These are phyloP conservation scores for Circinella umbellata DNA, from an alignment of 371 early-diverging fungal species.

Conservation along the genomic window DNA sequence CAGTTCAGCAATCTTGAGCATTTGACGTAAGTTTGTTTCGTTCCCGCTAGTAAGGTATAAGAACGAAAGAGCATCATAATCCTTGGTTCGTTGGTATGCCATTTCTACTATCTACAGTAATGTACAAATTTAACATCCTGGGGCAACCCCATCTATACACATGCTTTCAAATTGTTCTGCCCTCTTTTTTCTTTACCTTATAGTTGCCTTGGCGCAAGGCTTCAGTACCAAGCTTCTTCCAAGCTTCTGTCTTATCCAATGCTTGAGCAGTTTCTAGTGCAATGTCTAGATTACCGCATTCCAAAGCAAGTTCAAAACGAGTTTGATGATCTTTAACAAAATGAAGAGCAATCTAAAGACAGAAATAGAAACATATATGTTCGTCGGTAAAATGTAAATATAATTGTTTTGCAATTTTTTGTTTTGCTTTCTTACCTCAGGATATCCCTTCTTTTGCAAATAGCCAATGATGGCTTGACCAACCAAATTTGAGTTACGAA, in stretches of 20 bases:
- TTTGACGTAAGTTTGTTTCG: constrained; percentile 84
- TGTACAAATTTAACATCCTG: no score
- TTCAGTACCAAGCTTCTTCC: constrained; percentile 86
- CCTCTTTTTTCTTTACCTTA: constrained; percentile 49
- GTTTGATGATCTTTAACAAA: constrained; percentile 96
- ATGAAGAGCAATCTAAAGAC: constrained; percentile 87
- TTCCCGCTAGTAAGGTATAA: constrained; percentile 92
- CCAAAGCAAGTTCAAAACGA: constrained; percentile 95
- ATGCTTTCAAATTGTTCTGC: neutral
- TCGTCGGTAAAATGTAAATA: neutral
- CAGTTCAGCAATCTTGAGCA: constrained; percentile 89
- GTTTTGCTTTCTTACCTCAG: constrained; percentile 62
- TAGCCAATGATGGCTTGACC: constrained; percentile 99
- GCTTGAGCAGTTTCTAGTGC: constrained; percentile 91
- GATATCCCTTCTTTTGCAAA: constrained; percentile 97
- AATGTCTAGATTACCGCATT: constrained; percentile 94
- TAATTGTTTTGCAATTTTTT: neutral
- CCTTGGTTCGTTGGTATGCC: constrained; percentile 88
- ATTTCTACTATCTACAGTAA: constrained; percentile 76
- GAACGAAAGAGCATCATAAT: constrained; percentile 92
- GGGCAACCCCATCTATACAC: no score
- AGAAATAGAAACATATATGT: neutral
- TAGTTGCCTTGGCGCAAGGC: constrained; percentile 91
- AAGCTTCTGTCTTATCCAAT: constrained; percentile 85
- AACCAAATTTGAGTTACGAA: constrained; percentile 93